A percentile compares a stretch with the other conserved stretches of the same genome.
Conservation (phyloP, 768 basidiomycete genomes). For the Leccinellum rugosiceps region DNA sequence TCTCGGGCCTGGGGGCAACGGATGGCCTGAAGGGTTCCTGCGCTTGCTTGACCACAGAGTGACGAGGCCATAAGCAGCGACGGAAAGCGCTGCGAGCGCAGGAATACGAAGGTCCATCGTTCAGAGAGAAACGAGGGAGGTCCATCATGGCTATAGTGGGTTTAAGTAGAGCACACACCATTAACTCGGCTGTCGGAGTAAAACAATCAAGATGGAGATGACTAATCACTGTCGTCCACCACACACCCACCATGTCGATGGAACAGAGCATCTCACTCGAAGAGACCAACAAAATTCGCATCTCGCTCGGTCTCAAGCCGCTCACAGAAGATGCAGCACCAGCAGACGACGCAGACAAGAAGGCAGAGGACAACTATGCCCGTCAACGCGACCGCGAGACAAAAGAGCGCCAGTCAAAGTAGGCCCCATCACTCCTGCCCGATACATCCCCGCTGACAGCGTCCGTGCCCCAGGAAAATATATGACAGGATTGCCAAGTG, state of each 20-base stretch:
- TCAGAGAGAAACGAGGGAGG: background rate
- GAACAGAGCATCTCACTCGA: slow-evolving; percentile 89
- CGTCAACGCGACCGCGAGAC: slow-evolving; percentile 65
- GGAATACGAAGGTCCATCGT: slow-evolving; percentile 13
- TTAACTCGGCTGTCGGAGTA: slow-evolving; percentile 6
- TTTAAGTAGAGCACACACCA: background rate
- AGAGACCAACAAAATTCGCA: slow-evolving; percentile 95
- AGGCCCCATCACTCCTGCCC: slow-evolving; percentile 31
- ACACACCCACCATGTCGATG: slow-evolving; percentile 51
- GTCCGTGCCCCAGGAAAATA: slow-evolving; percentile 50
- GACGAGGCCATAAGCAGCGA: slow-evolving; percentile 5
- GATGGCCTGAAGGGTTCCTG: background rate
- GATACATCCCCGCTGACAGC: slow-evolving; percentile 17
- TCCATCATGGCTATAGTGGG: background rate
- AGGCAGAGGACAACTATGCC: slow-evolving; percentile 86
- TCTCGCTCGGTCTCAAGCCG: slow-evolving; percentile 90
- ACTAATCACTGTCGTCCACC: slow-evolving; percentile 8
- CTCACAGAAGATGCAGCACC: slow-evolving; percentile 77
- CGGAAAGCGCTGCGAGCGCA: slow-evolving; percentile 6
- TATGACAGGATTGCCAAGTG: slow-evolving; percentile 83
- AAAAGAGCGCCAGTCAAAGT: slow-evolving; percentile 78
- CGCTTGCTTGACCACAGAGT: slow-evolving; percentile 6
- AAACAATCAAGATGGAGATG: background rate
- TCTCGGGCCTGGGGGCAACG: slow-evolving; percentile 51
- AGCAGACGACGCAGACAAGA: slow-evolving; percentile 70